Percentiles rank a stretch among this genome's conserved stretches.
Conservation (phyloP, 371 early-diverging fungal genomes). For the Phascolomyces articulosus region DNA sequence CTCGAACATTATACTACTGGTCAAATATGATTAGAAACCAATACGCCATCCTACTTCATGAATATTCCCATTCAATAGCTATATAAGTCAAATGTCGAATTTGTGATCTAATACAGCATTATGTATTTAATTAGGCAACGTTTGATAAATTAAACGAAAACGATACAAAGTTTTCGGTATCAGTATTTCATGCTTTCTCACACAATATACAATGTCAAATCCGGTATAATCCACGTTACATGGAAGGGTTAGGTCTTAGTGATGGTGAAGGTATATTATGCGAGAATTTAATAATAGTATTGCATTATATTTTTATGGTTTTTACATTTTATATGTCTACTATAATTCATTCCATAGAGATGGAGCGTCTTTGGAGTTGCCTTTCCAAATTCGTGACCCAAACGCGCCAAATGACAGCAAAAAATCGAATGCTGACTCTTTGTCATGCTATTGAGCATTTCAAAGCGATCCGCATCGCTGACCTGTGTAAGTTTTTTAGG, state of each 20-base stretch:
- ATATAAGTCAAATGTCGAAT: too few relatives aligned
- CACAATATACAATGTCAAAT: constrained; percentile 13
- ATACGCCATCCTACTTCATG: too few relatives aligned
- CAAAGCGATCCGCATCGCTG: too few relatives aligned
- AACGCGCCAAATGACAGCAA: not conserved
- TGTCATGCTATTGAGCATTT: not conserved
- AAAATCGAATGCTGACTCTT: not conserved
- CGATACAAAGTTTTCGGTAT: not conserved
- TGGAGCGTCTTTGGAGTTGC: constrained; percentile 10
- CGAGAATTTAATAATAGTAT: too few relatives aligned
- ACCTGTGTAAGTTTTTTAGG: too few relatives aligned
- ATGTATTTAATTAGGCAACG: not conserved
- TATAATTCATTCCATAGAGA: too few relatives aligned
- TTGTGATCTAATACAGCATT: too few relatives aligned
- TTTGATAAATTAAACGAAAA: not conserved
- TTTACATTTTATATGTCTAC: too few relatives aligned
- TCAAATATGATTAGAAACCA: too few relatives aligned
- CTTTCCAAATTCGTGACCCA: not conserved
- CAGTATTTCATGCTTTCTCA: constrained; percentile 13
- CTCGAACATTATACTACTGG: too few relatives aligned
- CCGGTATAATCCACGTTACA: constrained; percentile 10
- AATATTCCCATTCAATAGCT: too few relatives aligned
- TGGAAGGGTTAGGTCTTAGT: constrained; percentile 6
- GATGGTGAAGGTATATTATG: constrained; percentile 10
- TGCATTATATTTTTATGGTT: too few relatives aligned